Evolutionary conservation across 164 flowering plant genomes (phyloP), one percentile per base, ranked within the genome.

Genomic region (Tinospora cordifolia): DNA sequence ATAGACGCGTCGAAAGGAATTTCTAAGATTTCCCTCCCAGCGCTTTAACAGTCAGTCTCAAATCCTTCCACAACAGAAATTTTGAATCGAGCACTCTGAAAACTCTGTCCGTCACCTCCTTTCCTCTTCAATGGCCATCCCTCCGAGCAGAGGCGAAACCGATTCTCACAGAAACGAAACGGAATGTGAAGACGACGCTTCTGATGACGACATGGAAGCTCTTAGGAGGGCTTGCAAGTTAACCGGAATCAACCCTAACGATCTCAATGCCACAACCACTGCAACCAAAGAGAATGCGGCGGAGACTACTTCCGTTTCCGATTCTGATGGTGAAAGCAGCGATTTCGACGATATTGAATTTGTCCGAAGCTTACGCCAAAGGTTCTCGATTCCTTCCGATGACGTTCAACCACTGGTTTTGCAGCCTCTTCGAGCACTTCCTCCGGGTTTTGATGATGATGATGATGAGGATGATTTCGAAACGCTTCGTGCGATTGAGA

Each of bases 381-480:
- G 84, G 24, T 84, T 83, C 49, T 66, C 84, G 12, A 36, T 47
- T 19, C 69, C 77, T 10, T 62, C 44, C 0, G 79, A 67, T 13
- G 71, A 34, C 44, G 60, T 54, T 1, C 69, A 69, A 57, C 78
- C 89, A 3, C 63, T 79, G 8, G 24, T 66, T 2, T 27, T 78
- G 74, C 77, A 83, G 62, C 86, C 90, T 26, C 68, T 82, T 58
- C 60, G 68, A 9, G 7, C 75, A 12, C 60, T 78, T 7, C 81
- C 83, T 3, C 84, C 88, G 0, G 64, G 34, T 6, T 65, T 8
- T 25, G 71, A 73, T 1, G 77, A 79, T 39, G 86, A 70, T 22
- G 84, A 71, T 27, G 83, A 80, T 7, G 87, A 85, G 4, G 91
- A 88, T 54, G 96, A 86, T 72, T 84, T 86, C 22, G 93, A 92